Conservation (phyloP, 1,284 basidiomycete genomes). For the Puccinia triticina region DNA sequence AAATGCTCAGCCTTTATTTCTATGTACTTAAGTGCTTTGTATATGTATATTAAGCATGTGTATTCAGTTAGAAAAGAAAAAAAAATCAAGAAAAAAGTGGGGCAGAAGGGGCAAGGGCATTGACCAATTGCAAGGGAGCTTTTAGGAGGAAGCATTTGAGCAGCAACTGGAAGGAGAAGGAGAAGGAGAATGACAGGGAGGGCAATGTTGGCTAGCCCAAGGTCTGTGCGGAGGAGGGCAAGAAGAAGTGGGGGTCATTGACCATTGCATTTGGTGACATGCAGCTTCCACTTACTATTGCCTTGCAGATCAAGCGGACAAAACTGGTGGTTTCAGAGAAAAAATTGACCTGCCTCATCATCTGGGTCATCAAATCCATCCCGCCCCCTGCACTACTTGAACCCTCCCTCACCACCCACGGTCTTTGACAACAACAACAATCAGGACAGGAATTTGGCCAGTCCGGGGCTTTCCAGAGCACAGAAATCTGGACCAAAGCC, state of each 20-base stretch:
- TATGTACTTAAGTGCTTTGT: no score
- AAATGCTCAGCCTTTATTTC: no score
- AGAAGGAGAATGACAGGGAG: neutral
- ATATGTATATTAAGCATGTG: no score
- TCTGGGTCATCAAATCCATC: slow-evolving; percentile 34
- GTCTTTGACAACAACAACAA: slow-evolving; percentile 62
- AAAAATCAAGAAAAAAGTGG: no score
- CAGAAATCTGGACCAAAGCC: slow-evolving; percentile 73
- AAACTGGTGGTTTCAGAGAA: slow-evolving; percentile 69
- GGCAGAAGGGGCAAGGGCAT: no score
- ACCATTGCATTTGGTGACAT: slow-evolving; percentile 59
- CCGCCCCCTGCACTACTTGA: neutral
- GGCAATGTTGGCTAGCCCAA: neutral
- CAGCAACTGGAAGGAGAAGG: slow-evolving; percentile 24
- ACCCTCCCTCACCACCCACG: slow-evolving; percentile 68
- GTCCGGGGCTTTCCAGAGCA: slow-evolving; percentile 80
- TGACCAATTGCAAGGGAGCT: no score
- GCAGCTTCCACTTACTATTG: slow-evolving; percentile 64
- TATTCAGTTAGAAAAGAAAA: no score
- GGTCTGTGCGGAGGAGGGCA: slow-evolving; percentile 18
- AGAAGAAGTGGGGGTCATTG: slow-evolving; percentile 73
- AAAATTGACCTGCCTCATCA: slow-evolving; percentile 54
- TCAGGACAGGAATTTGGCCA: slow-evolving; percentile 83
- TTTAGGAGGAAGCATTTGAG: slow-evolving; percentile 17
- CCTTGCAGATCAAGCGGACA: slow-evolving; percentile 80